These are phyloP conservation scores for Spathaspora sp. DNA, from an alignment of 1,139 yeast species.

Conservation along the genomic window DNA sequence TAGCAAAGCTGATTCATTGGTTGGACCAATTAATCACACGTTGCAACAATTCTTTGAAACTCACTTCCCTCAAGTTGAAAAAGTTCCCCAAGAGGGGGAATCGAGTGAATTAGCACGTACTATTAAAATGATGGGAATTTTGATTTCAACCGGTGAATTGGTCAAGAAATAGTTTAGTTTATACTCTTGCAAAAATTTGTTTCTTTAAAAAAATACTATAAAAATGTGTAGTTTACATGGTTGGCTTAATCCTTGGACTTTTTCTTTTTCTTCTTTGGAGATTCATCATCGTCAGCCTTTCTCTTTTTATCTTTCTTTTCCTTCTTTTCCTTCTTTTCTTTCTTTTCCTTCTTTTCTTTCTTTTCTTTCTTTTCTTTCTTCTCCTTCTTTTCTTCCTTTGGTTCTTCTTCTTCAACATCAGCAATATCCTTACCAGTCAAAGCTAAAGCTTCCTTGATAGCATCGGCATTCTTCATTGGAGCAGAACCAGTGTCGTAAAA, in stretches of 20 bases:
- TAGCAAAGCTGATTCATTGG: slow-evolving; percentile 60
- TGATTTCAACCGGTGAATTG: slow-evolving; percentile 20
- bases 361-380: slow-evolving; percentile 53
- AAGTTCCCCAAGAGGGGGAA: slow-evolving; percentile 39
- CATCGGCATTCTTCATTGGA: slow-evolving; percentile 94
- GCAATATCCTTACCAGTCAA: slow-evolving; percentile 47
- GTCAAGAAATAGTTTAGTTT: slow-evolving; percentile 2
- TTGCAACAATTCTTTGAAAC: slow-evolving; percentile 43
- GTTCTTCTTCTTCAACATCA: slow-evolving; percentile 25
- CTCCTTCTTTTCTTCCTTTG: slow-evolving; percentile 39
- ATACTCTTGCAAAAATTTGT: background rate
- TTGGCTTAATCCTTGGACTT: slow-evolving; percentile 38
- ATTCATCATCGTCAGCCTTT: slow-evolving; percentile 46
- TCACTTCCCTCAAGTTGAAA: slow-evolving; percentile 43
- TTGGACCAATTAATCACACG: slow-evolving; percentile 58
- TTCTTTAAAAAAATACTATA: slow-evolving; percentile 1
- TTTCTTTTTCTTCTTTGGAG: slow-evolving; percentile 48
- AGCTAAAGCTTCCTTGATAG: slow-evolving; percentile 87
- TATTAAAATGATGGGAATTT: slow-evolving; percentile 40
- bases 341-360: slow-evolving; percentile 56
- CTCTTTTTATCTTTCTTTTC: slow-evolving; percentile 55
- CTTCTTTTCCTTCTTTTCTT: slow-evolving; percentile 55
- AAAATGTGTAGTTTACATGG: slow-evolving; percentile 2
- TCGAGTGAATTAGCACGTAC: slow-evolving; percentile 57
- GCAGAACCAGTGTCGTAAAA: slow-evolving; percentile 96